These are phyloP conservation scores for Phialophora macrospora DNA, from an alignment of 2,329 filamentous ascomycete genomes.

Conservation along the genomic window DNA sequence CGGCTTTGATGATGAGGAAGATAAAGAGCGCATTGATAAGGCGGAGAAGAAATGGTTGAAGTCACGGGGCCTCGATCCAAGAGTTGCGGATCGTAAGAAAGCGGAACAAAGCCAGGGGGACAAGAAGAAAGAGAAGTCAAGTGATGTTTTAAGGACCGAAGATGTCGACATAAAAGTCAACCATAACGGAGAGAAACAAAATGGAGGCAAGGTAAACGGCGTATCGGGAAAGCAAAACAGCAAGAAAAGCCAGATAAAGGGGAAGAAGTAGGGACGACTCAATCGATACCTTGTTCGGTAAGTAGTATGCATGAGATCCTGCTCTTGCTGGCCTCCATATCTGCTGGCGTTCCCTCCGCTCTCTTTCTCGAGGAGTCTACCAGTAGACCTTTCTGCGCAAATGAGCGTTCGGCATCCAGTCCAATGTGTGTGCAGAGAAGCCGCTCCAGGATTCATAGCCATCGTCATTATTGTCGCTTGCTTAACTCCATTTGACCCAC, in stretches of 20 bases:
- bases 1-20: conserved; percentile 75
- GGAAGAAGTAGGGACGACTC: conserved; percentile 2
- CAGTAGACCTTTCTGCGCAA: background rate
- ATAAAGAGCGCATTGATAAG: conserved; percentile 71
- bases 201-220: background rate
- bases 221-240: background rate
- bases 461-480: background rate
- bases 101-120: conserved; percentile 4
- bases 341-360: background rate
- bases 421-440: background rate
- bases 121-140: conserved; percentile 1
- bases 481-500: background rate
- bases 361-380: background rate
- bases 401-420: background rate
- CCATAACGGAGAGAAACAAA: background rate
- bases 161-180: background rate
- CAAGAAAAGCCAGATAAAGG: conserved; percentile 5
- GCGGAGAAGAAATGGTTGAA: conserved; percentile 75
- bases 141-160: background rate
- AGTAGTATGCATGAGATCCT: background rate
- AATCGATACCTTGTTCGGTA: background rate
- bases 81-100: conserved; percentile 50
- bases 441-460: background rate
- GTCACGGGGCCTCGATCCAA: conserved; percentile 74
- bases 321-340: background rate